A percentile compares a stretch with the other conserved stretches of the same genome.
These are phyloP conservation scores for Eucalyptus cloeziana DNA, from an alignment of 345 rosid species.

Conservation along the genomic window DNA sequence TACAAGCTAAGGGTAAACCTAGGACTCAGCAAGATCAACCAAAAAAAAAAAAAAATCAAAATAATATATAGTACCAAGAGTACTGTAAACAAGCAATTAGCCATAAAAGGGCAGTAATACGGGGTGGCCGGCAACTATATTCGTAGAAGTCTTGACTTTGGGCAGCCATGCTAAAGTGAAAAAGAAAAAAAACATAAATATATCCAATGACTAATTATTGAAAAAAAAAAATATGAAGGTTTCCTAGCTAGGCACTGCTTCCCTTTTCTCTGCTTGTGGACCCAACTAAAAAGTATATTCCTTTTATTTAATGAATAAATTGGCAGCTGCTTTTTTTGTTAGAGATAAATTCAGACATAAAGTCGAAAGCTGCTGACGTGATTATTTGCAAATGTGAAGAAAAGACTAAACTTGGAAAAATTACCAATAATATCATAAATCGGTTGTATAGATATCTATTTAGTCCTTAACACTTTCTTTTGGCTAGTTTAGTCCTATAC, in stretches of 20 bases:
- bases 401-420: neutral
- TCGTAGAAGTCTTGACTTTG: neutral
- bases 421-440: neutral
- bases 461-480: neutral
- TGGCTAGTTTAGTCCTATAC: fast-evolving
- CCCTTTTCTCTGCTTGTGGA: neutral
- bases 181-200: neutral
- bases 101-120: neutral
- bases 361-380: neutral
- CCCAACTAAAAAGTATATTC: neutral
- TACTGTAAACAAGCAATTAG: neutral
- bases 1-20: neutral
- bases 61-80: neutral
- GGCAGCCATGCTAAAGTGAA: neutral
- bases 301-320: neutral
- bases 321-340: neutral
- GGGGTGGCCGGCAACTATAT: neutral
- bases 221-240: neutral
- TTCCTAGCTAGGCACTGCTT: neutral
- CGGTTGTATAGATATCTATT: fast-evolving
- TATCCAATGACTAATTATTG: neutral
- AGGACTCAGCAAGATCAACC: neutral
- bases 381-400: neutral
- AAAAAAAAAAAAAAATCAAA: neutral
- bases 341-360: neutral